Base-by-base conservation (phyloP, 441 rosid genomes). In the Croton setiger region DNA sequence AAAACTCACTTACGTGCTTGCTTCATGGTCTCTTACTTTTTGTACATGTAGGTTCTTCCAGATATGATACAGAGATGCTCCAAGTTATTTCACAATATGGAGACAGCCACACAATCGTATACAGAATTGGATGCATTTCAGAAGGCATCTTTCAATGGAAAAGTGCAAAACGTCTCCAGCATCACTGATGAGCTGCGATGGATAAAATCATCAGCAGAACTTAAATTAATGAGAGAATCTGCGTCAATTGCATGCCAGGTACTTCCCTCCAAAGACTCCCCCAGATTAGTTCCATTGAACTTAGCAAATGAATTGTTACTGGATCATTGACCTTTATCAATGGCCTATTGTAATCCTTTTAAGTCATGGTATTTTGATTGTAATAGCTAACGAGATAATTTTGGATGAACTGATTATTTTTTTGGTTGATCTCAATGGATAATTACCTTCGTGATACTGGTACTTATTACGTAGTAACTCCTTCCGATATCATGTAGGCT, bases 171-270 rank as follows among this genome's bases (percentile, higher is more conserved):
- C 66, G 77, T 95, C 69, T 90, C 95, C 62, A 65, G 66, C 71
- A 75, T 83, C 65, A 88, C 91, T 12, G 89, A 91, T 66, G 88
- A 84, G 75, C 67, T 95, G 72, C 85, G 97, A 44, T 89, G 91
- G 91, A 81, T 78, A 72, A 95, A 95, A 80, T 90, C 99, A 68
- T 79, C 95, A 13, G 87, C 97, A 11, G 98, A 95, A 79, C 80
- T 92, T 68, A 87, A 81, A 78, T 80, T 92, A 77, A 95, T 92
- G 98, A 87, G 84, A 79, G 98, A 95, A 72, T 86, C 98, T 64
- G 97, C 99, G 60, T 85, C 98, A 66, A 90, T 92, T 81, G 95
- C 89, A 72, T 95, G 97, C 80, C 98, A 95, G 99, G 99, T 94
- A 83, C 21, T 77, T 74, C 66, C 68, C 27, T 68, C 63, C 23